These are phyloP conservation scores for Salix koriyanagi DNA, from an alignment of 345 rosid genomes.

Conservation along the genomic window DNA sequence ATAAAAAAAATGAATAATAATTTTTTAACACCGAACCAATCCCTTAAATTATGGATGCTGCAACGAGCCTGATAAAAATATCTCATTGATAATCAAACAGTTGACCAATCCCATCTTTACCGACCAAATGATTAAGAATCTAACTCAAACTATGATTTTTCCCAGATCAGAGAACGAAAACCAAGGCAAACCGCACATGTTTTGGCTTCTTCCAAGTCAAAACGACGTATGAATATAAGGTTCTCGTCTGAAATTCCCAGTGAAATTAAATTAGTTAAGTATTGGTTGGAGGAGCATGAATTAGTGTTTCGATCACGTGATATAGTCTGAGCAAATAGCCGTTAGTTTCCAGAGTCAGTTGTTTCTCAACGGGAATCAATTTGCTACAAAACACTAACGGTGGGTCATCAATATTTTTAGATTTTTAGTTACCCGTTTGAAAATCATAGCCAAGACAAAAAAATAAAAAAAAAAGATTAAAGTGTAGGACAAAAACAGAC, in stretches of 20 bases:
- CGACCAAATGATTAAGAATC: slow-evolving; percentile 31
- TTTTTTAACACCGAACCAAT: too few relatives aligned
- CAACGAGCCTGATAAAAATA: too few relatives aligned
- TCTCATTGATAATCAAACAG: background rate
- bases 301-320: slow-evolving; percentile 21
- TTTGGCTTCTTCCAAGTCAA: background rate
- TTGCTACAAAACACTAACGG: background rate
- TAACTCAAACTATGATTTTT: background rate
- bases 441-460: too few relatives aligned
- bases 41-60: too few relatives aligned
- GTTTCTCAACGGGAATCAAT: background rate
- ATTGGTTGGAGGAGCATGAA: background rate
- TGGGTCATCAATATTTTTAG: too few relatives aligned
- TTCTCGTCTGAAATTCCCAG: background rate
- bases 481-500: too few relatives aligned
- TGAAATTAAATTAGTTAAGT: background rate
- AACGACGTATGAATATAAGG: background rate
- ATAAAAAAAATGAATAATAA: too few relatives aligned
- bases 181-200: slow-evolving; percentile 37
- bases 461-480: too few relatives aligned
- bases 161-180: slow-evolving; percentile 25
- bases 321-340: slow-evolving; percentile 12
- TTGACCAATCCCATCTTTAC: slow-evolving; percentile 15
- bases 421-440: too few relatives aligned
- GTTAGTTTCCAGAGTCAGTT: slow-evolving; percentile 6